Conservation (phyloP, 2,329 filamentous ascomycete genomes). For the Diaporthe sp. region DNA sequence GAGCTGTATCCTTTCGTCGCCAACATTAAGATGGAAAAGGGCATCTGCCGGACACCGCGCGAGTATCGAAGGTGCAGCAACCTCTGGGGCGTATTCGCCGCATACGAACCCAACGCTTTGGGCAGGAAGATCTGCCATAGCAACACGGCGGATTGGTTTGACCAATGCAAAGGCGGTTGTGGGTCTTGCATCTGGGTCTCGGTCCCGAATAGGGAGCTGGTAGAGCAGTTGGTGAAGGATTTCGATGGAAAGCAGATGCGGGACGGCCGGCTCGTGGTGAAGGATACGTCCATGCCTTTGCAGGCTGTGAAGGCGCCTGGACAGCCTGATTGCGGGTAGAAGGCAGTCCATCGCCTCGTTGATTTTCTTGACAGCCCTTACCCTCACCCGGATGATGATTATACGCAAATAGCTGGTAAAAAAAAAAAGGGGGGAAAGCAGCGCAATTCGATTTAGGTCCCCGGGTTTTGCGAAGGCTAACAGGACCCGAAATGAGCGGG, state of each 20-base stretch:
- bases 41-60: background rate
- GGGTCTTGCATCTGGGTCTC: background rate
- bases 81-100: slow-evolving; percentile 12
- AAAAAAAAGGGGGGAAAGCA: no score
- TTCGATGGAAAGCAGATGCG: background rate
- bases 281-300: background rate
- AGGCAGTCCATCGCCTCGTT: background rate
- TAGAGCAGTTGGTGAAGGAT: background rate
- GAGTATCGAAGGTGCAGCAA: background rate
- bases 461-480: no score
- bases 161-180: background rate
- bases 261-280: slow-evolving; percentile 7
- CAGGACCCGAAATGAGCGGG: no score
- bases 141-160: background rate
- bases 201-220: background rate
- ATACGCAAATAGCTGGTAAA: no score
- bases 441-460: no score
- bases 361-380: no score
- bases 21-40: background rate
- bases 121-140: background rate
- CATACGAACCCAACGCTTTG: background rate
- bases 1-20: background rate
- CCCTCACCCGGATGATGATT: no score
- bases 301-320: background rate
- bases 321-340: background rate